Evolutionary conservation across 2,329 filamentous ascomycete species (phyloP).

Genomic region (Diaporthe eres): DNA sequence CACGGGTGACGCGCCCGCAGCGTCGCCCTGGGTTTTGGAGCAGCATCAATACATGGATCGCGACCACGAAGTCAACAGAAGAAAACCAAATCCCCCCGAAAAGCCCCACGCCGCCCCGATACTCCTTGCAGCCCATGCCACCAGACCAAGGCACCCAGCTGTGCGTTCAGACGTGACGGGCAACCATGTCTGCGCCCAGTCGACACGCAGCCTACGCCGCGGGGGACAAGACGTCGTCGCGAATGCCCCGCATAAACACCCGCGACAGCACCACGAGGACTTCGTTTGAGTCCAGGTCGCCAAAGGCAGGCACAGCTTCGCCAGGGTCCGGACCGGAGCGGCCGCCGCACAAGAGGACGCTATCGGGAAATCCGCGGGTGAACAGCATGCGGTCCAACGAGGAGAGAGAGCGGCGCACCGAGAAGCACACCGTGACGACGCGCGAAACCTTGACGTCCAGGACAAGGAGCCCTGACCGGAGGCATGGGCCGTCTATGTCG

Average conservation of each 20-base stretch:
- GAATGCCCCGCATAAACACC: conserved; percentile 46
- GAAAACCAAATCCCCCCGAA: neutral
- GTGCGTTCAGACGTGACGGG: conserved; percentile 46
- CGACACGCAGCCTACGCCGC: conserved; percentile 44
- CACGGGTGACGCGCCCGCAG: conserved; percentile 40
- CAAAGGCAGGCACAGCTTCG: conserved; percentile 47
- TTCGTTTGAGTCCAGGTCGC: conserved; percentile 50
- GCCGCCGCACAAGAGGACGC: conserved; percentile 67
- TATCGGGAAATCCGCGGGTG: conserved; percentile 70
- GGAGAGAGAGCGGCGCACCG: conserved; percentile 70
- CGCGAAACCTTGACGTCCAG: conserved; percentile 74
- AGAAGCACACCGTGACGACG: conserved; percentile 71
- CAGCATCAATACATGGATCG: conserved; percentile 17
- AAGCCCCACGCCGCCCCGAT: neutral
- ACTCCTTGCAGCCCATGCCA: conserved; percentile 28
- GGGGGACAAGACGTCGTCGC: conserved; percentile 36
- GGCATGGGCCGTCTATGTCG: conserved; percentile 53
- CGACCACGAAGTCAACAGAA: conserved; percentile 35
- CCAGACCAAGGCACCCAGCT: conserved; percentile 13
- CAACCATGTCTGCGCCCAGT: conserved; percentile 46
- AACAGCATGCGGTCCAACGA: conserved; percentile 62
- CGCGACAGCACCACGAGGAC: conserved; percentile 53
- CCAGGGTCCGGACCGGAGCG: conserved; percentile 37
- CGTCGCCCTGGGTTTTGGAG: conserved; percentile 3
- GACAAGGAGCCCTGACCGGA: conserved; percentile 70